Percentiles rank a stretch among this genome's conserved stretches.
Evolutionary conservation across 371 early-diverging fungal genomes (phyloP).

Genomic region (Batrachochytrium dendrobatidis): DNA sequence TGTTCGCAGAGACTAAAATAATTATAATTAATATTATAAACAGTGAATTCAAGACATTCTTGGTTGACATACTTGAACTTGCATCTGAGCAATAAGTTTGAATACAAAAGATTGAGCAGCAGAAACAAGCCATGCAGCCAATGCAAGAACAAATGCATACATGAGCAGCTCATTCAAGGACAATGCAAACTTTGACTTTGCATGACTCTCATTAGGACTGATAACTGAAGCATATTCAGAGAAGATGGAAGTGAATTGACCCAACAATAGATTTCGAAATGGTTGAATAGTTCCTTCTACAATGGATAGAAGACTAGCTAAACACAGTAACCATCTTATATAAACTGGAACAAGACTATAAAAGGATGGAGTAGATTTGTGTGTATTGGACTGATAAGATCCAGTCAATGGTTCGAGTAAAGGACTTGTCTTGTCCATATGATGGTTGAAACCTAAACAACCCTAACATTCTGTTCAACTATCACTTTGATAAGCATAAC

Average conservation of each 20-base stretch:
- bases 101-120: neutral
- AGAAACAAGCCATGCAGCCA: neutral
- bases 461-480: no score
- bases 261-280: neutral
- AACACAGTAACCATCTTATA: no score
- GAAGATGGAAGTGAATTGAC: neutral
- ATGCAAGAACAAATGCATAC: conserved; percentile 1
- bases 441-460: no score
- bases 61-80: neutral
- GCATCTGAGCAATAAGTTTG: neutral
- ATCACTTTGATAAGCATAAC: no score
- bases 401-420: no score
- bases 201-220: no score
- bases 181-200: neutral
- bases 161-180: neutral
- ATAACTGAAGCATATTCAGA: neutral
- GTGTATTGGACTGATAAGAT: no score
- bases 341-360: no score
- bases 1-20: neutral
- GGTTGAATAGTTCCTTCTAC: neutral
- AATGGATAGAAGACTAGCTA: no score
- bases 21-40: neutral
- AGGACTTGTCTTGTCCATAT: no score
- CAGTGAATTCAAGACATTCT: neutral
- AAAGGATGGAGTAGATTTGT: no score